Base-by-base conservation (phyloP, 2,329 filamentous ascomycete genomes). In the Amphichorda felina region DNA sequence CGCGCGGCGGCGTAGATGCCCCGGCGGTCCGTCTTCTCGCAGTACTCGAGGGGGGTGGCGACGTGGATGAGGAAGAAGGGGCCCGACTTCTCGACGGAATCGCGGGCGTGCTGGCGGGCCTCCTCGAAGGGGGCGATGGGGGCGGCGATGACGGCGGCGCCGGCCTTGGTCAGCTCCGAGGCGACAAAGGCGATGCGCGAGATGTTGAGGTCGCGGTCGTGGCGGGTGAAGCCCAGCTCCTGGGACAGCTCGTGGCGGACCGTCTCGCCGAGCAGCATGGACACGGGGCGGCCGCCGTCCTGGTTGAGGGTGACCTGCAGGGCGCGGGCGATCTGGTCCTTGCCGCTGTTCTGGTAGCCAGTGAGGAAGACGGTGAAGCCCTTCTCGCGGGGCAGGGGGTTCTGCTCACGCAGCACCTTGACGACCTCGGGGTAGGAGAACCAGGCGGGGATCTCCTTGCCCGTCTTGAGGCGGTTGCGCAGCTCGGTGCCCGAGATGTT, bases 341-440 rank as follows among this genome's bases (percentile, higher is more conserved):
- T 98, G 63, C 91, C 91, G 40, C 76, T 83, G 78, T 96, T 98
- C 59, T 83, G 81, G 72, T 91, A 95, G 41, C 91, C 91, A 3
- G 91, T 96, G 45, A 98, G 72, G 79, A 98, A 95, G 62, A 98
- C 75, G 43, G 91, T 96, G 75, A 98, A 98, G 44, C 91, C 91
- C 70, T 98, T 93, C 54, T 81, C 75, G 50, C 76, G 79, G 47
- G 91, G 83, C 35, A 93, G 78, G 34, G 89, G 91, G 70, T 96
- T 91, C 48, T 89, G 94, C 68, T 98, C 88, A 52, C 91, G 81
- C 42, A 98, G 81, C 34, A 96, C 91, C 61, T 79, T 80, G 64
- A 98, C 91, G 49, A 98, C 91, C 68, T 98, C 91, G 43, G 91
- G 89, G 71, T 98, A 98, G 22, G 91, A 96, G 75, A 98, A 98